Percentiles rank a stretch among this genome's conserved stretches.
These are phyloP conservation scores for Trichoderma sp. DNA, from an alignment of 2,329 filamentous ascomycete genomes.

Conservation along the genomic window DNA sequence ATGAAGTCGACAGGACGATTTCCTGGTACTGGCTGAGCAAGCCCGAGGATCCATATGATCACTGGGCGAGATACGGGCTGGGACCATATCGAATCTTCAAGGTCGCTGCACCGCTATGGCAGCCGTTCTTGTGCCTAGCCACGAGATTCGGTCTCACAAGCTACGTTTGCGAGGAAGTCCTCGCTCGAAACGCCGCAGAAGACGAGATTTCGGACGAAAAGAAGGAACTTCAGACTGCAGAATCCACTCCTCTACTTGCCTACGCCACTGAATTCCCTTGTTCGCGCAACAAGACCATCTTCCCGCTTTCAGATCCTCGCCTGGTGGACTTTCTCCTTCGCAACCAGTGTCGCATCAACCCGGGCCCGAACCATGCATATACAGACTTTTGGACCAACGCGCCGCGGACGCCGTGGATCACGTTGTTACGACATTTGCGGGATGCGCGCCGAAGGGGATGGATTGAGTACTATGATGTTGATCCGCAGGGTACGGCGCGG, in stretches of 20 bases:
- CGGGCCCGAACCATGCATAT: slow-evolving; percentile 24
- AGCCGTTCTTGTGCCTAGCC: slow-evolving; percentile 33
- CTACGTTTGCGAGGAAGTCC: slow-evolving; percentile 30
- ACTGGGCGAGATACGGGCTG: slow-evolving; percentile 35
- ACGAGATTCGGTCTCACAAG: slow-evolving; percentile 33
- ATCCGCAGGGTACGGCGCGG: slow-evolving; percentile 28
- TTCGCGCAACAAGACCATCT: slow-evolving; percentile 35
- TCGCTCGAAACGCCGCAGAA: not conserved
- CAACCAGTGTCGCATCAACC: slow-evolving; percentile 20
- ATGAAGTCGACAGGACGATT: slow-evolving; percentile 30
- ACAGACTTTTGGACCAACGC: slow-evolving; percentile 25
- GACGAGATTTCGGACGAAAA: not conserved
- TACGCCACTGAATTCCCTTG: slow-evolving; percentile 36
- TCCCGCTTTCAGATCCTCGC: slow-evolving; percentile 31
- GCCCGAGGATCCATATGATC: slow-evolving; percentile 28
- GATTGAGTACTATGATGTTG: slow-evolving; percentile 32
- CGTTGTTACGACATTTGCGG: slow-evolving; percentile 31
- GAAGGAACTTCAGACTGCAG: slow-evolving; percentile 1
- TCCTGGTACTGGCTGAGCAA: slow-evolving; percentile 33
- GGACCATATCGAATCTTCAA: slow-evolving; percentile 32
- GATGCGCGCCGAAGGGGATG: slow-evolving; percentile 31
- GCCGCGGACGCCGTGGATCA: slow-evolving; percentile 31
- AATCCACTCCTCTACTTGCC: slow-evolving; percentile 31
- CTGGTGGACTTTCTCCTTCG: slow-evolving; percentile 30
- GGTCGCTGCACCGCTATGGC: slow-evolving; percentile 29